Conservation (phyloP, 192 early-diverging fungal genomes). For the Backusella liffmaniae region DNA sequence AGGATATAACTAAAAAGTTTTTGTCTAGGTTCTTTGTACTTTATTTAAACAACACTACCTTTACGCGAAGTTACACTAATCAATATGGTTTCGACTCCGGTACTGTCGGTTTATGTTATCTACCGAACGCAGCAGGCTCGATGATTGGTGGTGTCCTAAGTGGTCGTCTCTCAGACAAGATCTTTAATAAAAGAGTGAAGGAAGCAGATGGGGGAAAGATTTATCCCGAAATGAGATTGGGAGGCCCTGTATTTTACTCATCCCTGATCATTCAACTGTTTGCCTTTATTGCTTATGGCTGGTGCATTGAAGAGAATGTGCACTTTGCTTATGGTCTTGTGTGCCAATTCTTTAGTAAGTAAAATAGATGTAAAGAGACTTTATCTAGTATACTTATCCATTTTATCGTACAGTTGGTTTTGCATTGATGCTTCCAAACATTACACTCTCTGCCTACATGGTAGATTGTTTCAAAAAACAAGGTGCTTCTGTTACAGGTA, state of each 20-base stretch:
- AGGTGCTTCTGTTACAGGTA: slow-evolving; percentile 36
- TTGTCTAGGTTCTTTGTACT: slow-evolving; percentile 28
- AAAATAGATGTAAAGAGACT: neutral
- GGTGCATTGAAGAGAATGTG: slow-evolving; percentile 32
- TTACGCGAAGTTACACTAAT: slow-evolving; percentile 29
- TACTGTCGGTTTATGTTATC: slow-evolving; percentile 35
- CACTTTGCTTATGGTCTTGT: slow-evolving; percentile 33
- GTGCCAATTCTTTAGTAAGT: slow-evolving; percentile 33
- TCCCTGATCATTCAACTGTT: slow-evolving; percentile 12
- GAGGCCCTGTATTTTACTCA: slow-evolving; percentile 16
- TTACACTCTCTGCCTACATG: slow-evolving; percentile 35
- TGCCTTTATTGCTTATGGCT: slow-evolving; percentile 32
- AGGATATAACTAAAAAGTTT: no score
- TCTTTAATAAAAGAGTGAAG: slow-evolving; percentile 19
- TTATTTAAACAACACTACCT: slow-evolving; percentile 31
- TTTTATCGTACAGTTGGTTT: slow-evolving; percentile 22
- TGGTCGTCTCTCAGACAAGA: slow-evolving; percentile 22
- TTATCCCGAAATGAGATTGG: slow-evolving; percentile 32
- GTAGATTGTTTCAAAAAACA: slow-evolving; percentile 30
- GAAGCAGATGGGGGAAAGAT: slow-evolving; percentile 1
- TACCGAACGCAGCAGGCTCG: slow-evolving; percentile 25
- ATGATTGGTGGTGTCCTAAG: slow-evolving; percentile 25
- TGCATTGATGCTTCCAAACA: slow-evolving; percentile 28
- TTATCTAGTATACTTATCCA: no score
- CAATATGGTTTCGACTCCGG: slow-evolving; percentile 33